A percentile compares a stretch with the other conserved stretches of the same genome.
phyloP scores from a whole-genome alignment of 306 rosid genomes.

The Calophaca sinica region DNA sequence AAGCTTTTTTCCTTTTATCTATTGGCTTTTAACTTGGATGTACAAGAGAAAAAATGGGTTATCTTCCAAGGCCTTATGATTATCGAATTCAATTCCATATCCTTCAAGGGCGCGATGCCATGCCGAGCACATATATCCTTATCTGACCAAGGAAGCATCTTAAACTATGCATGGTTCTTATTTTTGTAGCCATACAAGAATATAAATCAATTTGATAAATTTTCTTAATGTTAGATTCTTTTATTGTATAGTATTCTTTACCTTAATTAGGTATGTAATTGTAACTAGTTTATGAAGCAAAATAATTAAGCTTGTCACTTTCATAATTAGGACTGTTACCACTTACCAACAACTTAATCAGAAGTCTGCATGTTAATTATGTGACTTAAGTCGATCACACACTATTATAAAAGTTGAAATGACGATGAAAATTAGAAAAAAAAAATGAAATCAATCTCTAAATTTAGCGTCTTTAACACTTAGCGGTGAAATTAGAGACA shows the following conservation, averaged over 20 bases:
- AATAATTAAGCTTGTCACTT: slow-evolving; percentile 30
- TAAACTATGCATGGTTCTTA: slow-evolving; percentile 33
- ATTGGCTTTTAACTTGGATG: not conserved
- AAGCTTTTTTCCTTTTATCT: too few species aligned
- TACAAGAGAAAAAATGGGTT: slow-evolving; percentile 3
- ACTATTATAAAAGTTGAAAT: too few species aligned
- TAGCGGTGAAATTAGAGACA: too few species aligned
- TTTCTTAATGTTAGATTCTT: not conserved
- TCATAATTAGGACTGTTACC: slow-evolving; percentile 39
- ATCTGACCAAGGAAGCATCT: slow-evolving; percentile 47
- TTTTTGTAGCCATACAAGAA: slow-evolving; percentile 24
- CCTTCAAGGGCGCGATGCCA: slow-evolving; percentile 41
- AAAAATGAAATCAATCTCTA: too few species aligned
- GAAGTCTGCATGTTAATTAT: slow-evolving; percentile 41
- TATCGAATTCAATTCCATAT: slow-evolving; percentile 50
- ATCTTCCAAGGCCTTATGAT: slow-evolving; percentile 10
- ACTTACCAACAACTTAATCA: slow-evolving; percentile 28
- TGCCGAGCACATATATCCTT: slow-evolving; percentile 38
- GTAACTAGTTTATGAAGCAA: not conserved
- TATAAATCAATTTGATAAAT: slow-evolving; percentile 1
- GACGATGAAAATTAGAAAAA: too few species aligned
- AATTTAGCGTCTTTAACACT: too few species aligned
- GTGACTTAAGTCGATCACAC: slow-evolving; percentile 45
- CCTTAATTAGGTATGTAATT: not conserved
- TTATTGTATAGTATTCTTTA: not conserved